Base-by-base conservation (phyloP, 805 yeast species). In the Kuraishia ogatae region DNA sequence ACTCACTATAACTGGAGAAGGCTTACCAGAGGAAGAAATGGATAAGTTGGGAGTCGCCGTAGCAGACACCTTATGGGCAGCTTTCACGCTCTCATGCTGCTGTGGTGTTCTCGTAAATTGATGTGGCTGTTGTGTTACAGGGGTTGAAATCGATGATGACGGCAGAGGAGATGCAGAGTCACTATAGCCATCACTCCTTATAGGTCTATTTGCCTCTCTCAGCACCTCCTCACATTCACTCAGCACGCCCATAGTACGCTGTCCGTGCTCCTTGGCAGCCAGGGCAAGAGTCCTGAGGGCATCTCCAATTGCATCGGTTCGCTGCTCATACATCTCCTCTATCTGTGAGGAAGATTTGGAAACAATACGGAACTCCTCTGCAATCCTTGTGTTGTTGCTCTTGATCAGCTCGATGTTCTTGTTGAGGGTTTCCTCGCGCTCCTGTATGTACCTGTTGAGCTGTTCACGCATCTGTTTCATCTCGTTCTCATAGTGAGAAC, bases 381-480 rank as follows among this genome's bases (percentile, higher is more conserved):
- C 77, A 22, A 78, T 66, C 55, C 77, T 80, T 50, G 74, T 71
- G 55, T 78, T 80, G 60, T 76, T 76, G 57, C 66, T 67, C n/a
- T 62, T 60, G 54, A 78, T 70, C 58, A 68, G 61, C 1, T 61
- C 55, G 2, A 69, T 61, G 52, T 77, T 69, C 23, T 65, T 64
- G 50, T 23, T 47, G 50, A 47, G 50, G 13, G 50, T 51, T 13
- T 64, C 35, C 10, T 65, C 61, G 49, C 68, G 68, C 19, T 66
- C 69, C 13, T 57, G 55, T 54, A 76, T 72, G 58, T 66, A 75
- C 1, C 56, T 55, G 23, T 69, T 68, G 43, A 80, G 66, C 53
- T 66, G 65, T 1, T 60, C 57, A 21, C 69, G 64, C 55, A 80
- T 59, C 10, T 60, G 60, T 21, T 59, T 59, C 28, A 80, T 56